These are phyloP conservation scores for Cyclostephanos invisitatus DNA, from an alignment of 108 stramenopile species.

Conservation along the genomic window DNA sequence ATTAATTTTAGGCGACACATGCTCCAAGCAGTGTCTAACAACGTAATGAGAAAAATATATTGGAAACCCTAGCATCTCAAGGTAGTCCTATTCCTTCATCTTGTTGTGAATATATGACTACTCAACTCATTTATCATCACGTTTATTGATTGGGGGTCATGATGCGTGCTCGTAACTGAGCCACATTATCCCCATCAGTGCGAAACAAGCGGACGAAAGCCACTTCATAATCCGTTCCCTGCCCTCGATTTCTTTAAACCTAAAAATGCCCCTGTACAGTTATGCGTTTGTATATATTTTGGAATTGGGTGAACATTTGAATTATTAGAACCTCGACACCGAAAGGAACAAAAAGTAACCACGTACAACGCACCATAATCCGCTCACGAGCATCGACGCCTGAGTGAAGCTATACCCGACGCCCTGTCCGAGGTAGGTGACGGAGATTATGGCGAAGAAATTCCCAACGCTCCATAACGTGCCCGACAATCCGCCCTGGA, in stretches of 20 bases:
- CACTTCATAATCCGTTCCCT: constrained; percentile 29
- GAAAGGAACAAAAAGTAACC: no score
- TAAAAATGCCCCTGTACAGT: constrained; percentile 42
- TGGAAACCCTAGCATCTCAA: no score
- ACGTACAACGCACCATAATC: constrained; percentile 20
- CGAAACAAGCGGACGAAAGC: constrained; percentile 27
- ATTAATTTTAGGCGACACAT: no score
- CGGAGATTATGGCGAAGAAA: constrained; percentile 38
- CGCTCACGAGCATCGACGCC: constrained; percentile 44
- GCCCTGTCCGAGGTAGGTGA: constrained; percentile 38
- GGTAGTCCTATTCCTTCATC: no score
- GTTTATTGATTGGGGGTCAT: no score
- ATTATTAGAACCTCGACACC: neutral
- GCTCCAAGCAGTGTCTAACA: no score
- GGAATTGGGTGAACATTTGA: no score
- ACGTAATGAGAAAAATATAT: no score
- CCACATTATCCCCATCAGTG: constrained; percentile 43
- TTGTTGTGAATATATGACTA: no score
- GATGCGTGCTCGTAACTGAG: constrained; percentile 70
- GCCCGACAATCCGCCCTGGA: constrained; percentile 48
- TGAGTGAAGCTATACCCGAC: constrained; percentile 48
- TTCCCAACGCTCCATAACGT: constrained; percentile 33
- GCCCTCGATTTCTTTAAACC: constrained; percentile 37
- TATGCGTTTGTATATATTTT: no score
- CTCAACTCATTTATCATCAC: no score